A percentile compares a stretch with the other conserved stretches of the same genome.
Evolutionary conservation across 495 filamentous ascomycete species (phyloP).

Genomic region (Xanthoparmelia taractica): DNA sequence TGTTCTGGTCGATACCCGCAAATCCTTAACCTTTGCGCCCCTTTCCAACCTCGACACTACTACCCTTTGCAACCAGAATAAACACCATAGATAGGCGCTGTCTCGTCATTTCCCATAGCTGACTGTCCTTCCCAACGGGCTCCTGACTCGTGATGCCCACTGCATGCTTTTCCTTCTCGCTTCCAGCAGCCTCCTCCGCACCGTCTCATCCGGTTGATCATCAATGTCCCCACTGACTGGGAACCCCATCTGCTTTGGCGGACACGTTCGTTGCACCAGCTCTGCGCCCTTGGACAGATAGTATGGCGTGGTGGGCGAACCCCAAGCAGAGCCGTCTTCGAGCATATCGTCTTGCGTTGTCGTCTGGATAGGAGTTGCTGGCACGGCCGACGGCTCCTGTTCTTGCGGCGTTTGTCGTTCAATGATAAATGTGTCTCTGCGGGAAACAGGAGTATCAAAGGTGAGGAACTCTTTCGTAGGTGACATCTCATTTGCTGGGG

Average conservation of each 20-base stretch:
- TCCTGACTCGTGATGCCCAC: constrained; percentile 69
- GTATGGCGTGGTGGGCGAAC: constrained; percentile 49
- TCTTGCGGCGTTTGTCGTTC: constrained; percentile 21
- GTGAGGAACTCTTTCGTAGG: constrained; percentile 36
- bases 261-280: constrained; percentile 64
- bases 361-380: constrained; percentile 18
- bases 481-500: constrained; percentile 21
- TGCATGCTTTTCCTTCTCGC: constrained; percentile 76
- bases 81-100: not conserved
- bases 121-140: constrained; percentile 53
- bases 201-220: constrained; percentile 36
- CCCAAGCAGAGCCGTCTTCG: constrained; percentile 37
- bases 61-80: not conserved
- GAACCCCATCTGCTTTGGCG: constrained; percentile 55
- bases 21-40: not conserved
- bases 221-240: constrained; percentile 28
- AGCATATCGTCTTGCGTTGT: constrained; percentile 30
- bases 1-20: no score
- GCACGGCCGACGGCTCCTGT: constrained; percentile 15
- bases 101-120: constrained; percentile 26
- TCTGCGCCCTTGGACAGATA: constrained; percentile 46
- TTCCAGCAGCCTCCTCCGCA: constrained; percentile 61
- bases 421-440: constrained; percentile 45
- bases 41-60: not conserved
- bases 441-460: constrained; percentile 38